A percentile compares a stretch with the other conserved stretches of the same genome.
These are phyloP conservation scores for Penicillium maclennaniae DNA, from an alignment of 495 filamentous ascomycete species.

Conservation along the genomic window DNA sequence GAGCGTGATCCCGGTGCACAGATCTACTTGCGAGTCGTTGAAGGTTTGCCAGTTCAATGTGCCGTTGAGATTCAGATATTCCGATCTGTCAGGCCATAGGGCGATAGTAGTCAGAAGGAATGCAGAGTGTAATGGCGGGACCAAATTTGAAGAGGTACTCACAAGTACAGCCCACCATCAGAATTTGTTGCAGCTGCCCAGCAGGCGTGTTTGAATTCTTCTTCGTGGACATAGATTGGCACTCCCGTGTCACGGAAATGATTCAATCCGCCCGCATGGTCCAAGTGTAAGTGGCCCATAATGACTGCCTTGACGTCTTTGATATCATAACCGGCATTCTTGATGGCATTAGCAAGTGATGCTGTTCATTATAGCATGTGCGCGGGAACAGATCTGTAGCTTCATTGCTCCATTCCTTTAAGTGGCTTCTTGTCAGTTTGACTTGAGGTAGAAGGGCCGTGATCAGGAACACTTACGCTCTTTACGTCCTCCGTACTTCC, in stretches of 20 bases:
- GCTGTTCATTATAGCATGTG: too few species aligned
- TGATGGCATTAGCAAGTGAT: too few species aligned
- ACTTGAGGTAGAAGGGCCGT: too few species aligned
- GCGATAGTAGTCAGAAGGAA: too few species aligned
- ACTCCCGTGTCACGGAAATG: slow-evolving; percentile 46
- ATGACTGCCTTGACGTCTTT: slow-evolving; percentile 52
- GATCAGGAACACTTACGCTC: too few species aligned
- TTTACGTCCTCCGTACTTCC: too few species aligned
- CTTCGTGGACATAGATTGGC: slow-evolving; percentile 51
- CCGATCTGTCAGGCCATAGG: too few species aligned
- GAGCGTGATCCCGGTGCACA: slow-evolving; percentile 36
- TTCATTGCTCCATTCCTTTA: too few species aligned
- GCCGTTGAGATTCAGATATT: slow-evolving; percentile 34
- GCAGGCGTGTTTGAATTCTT: slow-evolving; percentile 48
- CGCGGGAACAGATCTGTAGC: too few species aligned
- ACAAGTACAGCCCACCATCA: slow-evolving; percentile 42
- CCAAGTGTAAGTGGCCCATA: slow-evolving; percentile 52
- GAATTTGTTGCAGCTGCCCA: slow-evolving; percentile 42
- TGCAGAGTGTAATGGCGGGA: too few species aligned
- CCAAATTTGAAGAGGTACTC: too few species aligned
- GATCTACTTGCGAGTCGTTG: slow-evolving; percentile 26
- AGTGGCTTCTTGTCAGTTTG: too few species aligned
- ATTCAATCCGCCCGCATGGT: slow-evolving; percentile 53
- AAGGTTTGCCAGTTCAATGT: slow-evolving; percentile 39
- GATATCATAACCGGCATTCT: slow-evolving; percentile 43